A percentile compares a stretch with the other conserved stretches of the same genome.
phyloP scores from a whole-genome alignment of 495 filamentous ascomycete species.

The Entonaema liquescens region DNA sequence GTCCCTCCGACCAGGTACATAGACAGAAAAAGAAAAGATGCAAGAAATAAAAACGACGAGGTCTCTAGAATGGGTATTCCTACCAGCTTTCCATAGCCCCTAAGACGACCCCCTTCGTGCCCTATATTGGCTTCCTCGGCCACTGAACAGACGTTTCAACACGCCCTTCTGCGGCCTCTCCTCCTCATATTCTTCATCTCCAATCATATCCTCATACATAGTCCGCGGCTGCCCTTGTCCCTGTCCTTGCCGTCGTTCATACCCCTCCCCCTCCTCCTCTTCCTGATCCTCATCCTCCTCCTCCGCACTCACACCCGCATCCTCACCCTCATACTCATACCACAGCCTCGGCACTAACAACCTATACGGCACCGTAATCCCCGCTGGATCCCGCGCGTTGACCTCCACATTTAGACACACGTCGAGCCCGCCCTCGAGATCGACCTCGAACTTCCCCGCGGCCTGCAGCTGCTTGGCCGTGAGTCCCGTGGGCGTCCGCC shows the following conservation, averaged over 20 bases:
- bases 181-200: not conserved
- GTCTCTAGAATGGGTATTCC: conserved; percentile 7
- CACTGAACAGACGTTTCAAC: conserved; percentile 36
- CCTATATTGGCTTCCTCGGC: conserved; percentile 13
- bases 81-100: conserved; percentile 14
- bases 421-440: conserved; percentile 82
- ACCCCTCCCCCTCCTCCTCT: conserved; percentile 17
- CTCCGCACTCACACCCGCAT: conserved; percentile 8
- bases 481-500: conserved; percentile 75
- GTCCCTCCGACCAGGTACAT: no score
- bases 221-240: not conserved
- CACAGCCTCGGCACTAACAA: conserved; percentile 82
- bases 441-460: conserved; percentile 52
- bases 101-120: not conserved
- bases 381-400: conserved; percentile 80
- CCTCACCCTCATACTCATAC: conserved; percentile 58
- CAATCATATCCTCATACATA: conserved; percentile 5
- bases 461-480: conserved; percentile 65
- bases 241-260: not conserved
- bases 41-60: no score
- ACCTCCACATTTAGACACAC: conserved; percentile 89
- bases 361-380: conserved; percentile 88
- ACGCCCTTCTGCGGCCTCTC: conserved; percentile 5
- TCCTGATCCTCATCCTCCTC: conserved; percentile 6
- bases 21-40: no score